Conservation (phyloP, 352 stramenopile species). For the Phytophthora citrophthora region DNA sequence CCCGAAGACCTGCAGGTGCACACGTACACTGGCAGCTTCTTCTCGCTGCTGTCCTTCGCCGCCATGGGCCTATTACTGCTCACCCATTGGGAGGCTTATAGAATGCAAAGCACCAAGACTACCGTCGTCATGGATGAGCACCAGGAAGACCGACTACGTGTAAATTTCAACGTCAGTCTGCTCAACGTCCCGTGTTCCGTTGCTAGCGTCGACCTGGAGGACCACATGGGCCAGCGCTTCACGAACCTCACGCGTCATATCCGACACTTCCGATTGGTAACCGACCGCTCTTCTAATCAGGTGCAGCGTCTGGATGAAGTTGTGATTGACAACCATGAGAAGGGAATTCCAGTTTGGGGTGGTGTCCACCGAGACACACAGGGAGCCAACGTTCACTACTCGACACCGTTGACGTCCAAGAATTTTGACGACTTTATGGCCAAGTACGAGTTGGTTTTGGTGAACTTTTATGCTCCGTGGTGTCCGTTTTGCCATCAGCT, state of each 20-base stretch:
- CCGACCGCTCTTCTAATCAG: conserved; percentile 31
- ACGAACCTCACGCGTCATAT: conserved; percentile 85
- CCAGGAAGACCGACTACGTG: conserved; percentile 81
- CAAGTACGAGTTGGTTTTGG: conserved; percentile 87
- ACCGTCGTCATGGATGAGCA: conserved; percentile 76
- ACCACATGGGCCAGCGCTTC: conserved; percentile 81
- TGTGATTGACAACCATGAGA: conserved; percentile 69
- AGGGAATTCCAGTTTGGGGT: conserved; percentile 71
- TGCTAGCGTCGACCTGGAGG: conserved; percentile 79
- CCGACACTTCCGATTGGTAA: conserved; percentile 69
- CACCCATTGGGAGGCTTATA: conserved; percentile 66
- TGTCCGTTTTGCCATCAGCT: conserved; percentile 80
- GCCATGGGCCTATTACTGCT: conserved; percentile 62
- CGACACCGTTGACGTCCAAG: conserved; percentile 61
- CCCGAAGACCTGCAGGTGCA: conserved; percentile 78
- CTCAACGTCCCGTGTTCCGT: conserved; percentile 72
- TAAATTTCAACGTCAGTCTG: conserved; percentile 89
- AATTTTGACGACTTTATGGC: conserved; percentile 83
- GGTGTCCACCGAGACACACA: conserved; percentile 57
- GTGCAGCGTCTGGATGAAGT: conserved; percentile 70
- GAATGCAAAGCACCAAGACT: conserved; percentile 49
- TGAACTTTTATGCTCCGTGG: conserved; percentile 89
- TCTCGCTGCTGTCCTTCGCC: conserved; percentile 70
- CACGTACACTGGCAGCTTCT: conserved; percentile 63
- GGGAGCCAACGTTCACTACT: conserved; percentile 67